Conservation (phyloP, 495 filamentous ascomycete genomes). For the Tuber melanosporum region DNA sequence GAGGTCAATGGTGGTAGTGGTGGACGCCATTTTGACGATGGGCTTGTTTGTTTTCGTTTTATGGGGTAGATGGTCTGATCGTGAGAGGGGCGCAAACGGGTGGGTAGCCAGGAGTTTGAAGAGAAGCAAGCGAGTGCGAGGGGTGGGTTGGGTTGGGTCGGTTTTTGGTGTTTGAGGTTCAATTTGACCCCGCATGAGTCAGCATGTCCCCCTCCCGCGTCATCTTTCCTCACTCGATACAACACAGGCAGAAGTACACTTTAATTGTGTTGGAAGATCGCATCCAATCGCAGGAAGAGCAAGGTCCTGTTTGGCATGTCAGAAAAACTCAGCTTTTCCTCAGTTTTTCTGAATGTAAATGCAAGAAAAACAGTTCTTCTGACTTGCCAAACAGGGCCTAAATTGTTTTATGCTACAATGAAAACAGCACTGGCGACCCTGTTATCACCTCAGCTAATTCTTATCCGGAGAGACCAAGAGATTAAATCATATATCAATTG, state of each 20-base stretch:
- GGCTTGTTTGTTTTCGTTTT: not conserved
- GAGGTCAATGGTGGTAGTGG: constrained; percentile 34
- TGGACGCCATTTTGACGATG: constrained; percentile 16
- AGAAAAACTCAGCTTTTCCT: no score
- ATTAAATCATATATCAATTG: not conserved
- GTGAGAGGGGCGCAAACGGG: not conserved
- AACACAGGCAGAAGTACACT: not conserved
- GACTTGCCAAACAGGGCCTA: not conserved
- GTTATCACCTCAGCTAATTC: not conserved
- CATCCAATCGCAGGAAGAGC: not conserved
- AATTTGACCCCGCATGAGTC: not conserved
- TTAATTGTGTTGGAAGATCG: not conserved
- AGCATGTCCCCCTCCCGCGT: not conserved
- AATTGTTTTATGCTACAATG: not conserved
- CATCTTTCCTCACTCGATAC: not conserved
- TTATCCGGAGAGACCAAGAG: not conserved
- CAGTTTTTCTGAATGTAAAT: no score
- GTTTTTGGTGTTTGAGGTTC: not conserved
- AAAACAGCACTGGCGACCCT: not conserved
- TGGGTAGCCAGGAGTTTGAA: not conserved
- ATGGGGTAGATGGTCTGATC: not conserved
- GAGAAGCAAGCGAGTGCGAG: not conserved
- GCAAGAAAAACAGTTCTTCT: no score
- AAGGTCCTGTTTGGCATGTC: no score
- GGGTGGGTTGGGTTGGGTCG: not conserved